phyloP scores from a whole-genome alignment of 148 eudicot species.

The Rhododendron simsii region DNA sequence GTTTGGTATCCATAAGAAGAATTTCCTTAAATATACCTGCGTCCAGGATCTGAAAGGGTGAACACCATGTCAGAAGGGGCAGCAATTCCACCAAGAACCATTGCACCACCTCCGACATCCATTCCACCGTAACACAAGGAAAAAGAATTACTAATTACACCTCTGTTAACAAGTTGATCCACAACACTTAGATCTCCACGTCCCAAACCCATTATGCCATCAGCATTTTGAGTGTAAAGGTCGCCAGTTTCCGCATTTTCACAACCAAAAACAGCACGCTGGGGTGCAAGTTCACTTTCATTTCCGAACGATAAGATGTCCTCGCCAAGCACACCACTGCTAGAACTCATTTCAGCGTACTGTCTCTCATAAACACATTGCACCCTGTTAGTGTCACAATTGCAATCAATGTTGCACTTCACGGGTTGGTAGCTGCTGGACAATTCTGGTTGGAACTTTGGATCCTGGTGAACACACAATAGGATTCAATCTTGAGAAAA shows the following conservation, averaged over 20 bases:
- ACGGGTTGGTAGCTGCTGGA: conserved; percentile 74
- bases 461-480: conserved; percentile 49
- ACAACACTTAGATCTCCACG: conserved; percentile 88
- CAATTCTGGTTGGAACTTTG: conserved; percentile 72
- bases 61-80: conserved; percentile 75
- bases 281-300: conserved; percentile 74
- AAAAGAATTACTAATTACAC: conserved; percentile 77
- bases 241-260: conserved; percentile 91
- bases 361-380: conserved; percentile 81
- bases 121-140: conserved; percentile 96
- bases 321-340: conserved; percentile 89
- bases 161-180: conserved; percentile 84
- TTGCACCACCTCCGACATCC: conserved; percentile 93
- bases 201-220: conserved; percentile 97
- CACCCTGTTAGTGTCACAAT: conserved; percentile 49
- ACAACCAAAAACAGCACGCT: conserved; percentile 88
- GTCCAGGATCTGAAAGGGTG: conserved; percentile 68
- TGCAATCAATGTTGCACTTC: conserved; percentile 76
- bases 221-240: conserved; percentile 87
- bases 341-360: conserved; percentile 97
- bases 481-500: background rate
- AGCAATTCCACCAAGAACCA: conserved; percentile 90
- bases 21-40: conserved; percentile 63
- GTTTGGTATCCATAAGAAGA: conserved; percentile 14
- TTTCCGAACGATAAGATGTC: conserved; percentile 90